Base-by-base conservation (phyloP, 1,284 basidiomycete species). In the Microbotryum lychnidis-dioicae region DNA sequence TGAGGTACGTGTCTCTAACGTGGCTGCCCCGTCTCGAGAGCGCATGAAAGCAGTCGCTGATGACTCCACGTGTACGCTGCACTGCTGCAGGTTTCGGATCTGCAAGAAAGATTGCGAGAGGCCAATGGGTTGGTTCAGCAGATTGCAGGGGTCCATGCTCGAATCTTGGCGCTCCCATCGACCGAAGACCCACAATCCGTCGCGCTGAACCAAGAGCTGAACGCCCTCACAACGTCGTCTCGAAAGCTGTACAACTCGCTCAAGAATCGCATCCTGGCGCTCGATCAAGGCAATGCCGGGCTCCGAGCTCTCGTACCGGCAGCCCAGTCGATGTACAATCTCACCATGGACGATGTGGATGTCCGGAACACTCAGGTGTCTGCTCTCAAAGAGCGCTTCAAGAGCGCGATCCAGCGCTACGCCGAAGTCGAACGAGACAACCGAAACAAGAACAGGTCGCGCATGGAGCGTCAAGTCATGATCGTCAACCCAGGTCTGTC, bases 401-500 rank as follows among this genome's bases (percentile, higher is more conserved):
- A 77, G 62, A 74, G 75, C 56, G 71, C 78, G 29, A 76, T 82
- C 45, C 76, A 81, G 64, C 75, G 79, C 50, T 81, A 82, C 71
- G 91, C 97, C 77, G 84, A 84, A 50, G 89, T 94, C 31, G 96
- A 99, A 77, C 87, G 91, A 75, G 86, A 89, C 73, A 89, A 89
- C 76, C 86, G 94, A 55, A 81, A 86, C 69, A 92, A 89, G 78
- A 91, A 94, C 77, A 91, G 91, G 76, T 87, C 91, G 74, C 82
- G 92, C 54, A 84, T 94, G 79, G 93, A 94, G 78, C 83, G 94
- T 64, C 96, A 98, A 78, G 93, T 87, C 80, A 90, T 86, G 77
- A 97, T 98, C 86, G 90, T 93, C 58, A 94, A 96, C 77, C 91
- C 91, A 7, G 84, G 90, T 71, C 89, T 92, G 5, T 86, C 88